A percentile compares a stretch with the other conserved stretches of the same genome.
phyloP scores from a whole-genome alignment of 129 eudicot species.

The Tagetes patula region DNA sequence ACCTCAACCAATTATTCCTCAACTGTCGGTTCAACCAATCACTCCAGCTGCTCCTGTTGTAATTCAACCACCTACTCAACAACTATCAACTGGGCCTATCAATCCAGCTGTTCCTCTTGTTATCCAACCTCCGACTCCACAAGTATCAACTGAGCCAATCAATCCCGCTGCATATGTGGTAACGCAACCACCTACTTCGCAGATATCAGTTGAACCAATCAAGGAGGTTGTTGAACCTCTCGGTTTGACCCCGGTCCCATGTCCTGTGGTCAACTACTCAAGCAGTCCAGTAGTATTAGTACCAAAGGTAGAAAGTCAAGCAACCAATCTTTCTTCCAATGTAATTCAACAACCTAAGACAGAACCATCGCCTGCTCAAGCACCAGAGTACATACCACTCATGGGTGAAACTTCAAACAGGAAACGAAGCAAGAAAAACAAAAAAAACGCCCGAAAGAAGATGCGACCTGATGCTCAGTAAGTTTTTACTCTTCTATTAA shows the following conservation, averaged over 20 bases:
- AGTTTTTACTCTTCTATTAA: conserved; percentile 15
- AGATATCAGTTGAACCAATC: no score
- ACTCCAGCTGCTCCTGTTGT: conserved; percentile 2
- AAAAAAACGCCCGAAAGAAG: conserved; percentile 37
- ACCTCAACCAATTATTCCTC: conserved; percentile 14
- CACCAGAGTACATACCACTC: conserved; percentile 8
- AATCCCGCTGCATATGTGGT: no score
- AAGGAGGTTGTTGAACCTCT: neutral
- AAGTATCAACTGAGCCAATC: neutral
- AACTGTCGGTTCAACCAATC: neutral
- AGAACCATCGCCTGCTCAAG: conserved; percentile 24
- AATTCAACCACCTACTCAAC: neutral
- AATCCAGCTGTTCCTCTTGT: neutral
- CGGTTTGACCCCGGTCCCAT: neutral
- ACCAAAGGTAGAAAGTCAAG: neutral
- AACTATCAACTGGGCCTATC: neutral
- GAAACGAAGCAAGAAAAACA: conserved; percentile 33
- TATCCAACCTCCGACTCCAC: neutral
- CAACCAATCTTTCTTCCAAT: neutral
- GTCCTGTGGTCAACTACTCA: neutral
- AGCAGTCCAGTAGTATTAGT: neutral
- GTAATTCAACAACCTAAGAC: conserved; percentile 1
- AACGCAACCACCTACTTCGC: no score
- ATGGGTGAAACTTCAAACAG: conserved; percentile 29
- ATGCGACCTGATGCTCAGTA: conserved; percentile 39